Evolutionary conservation across 169 alveolate species (phyloP).

Genomic region (Plasmodium knowlesi): DNA sequence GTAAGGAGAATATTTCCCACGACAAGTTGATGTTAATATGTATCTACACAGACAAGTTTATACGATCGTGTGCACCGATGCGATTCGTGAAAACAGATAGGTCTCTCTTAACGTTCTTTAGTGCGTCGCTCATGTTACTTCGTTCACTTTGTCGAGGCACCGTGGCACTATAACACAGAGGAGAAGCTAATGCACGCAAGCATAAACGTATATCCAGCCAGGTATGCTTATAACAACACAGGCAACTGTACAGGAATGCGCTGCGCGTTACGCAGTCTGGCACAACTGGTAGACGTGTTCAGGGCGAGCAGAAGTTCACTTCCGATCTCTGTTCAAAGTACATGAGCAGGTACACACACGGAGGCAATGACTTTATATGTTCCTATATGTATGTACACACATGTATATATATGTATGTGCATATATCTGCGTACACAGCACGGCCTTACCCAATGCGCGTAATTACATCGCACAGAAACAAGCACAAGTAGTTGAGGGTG

Average conservation of each 20-base stretch:
- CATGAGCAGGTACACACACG: not conserved
- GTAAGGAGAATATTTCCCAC: not conserved
- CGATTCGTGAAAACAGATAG: not conserved
- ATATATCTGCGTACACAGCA: not conserved
- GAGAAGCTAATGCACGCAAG: not conserved
- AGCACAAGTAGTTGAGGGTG: not conserved
- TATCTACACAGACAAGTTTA: not conserved
- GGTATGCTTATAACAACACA: not conserved
- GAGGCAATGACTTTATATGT: not conserved
- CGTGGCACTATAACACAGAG: not conserved
- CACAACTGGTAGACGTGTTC: not conserved
- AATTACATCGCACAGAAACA: not conserved
- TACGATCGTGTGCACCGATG: not conserved
- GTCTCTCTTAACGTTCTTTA: not conserved
- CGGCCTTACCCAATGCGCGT: not conserved
- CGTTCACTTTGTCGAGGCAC: not conserved
- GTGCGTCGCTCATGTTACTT: not conserved
- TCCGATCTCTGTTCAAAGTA: not conserved
- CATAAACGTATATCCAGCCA: not conserved
- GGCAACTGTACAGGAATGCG: not conserved
- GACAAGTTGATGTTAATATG: not conserved
- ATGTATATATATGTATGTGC: not conserved
- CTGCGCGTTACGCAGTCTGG: not conserved
- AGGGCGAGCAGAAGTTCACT: not conserved
- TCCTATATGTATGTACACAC: not conserved